Percentiles rank a stretch among this genome's conserved stretches.
phyloP scores from a whole-genome alignment of 129 eudicot genomes.

The Pseudognaphalium luteoalbum region DNA sequence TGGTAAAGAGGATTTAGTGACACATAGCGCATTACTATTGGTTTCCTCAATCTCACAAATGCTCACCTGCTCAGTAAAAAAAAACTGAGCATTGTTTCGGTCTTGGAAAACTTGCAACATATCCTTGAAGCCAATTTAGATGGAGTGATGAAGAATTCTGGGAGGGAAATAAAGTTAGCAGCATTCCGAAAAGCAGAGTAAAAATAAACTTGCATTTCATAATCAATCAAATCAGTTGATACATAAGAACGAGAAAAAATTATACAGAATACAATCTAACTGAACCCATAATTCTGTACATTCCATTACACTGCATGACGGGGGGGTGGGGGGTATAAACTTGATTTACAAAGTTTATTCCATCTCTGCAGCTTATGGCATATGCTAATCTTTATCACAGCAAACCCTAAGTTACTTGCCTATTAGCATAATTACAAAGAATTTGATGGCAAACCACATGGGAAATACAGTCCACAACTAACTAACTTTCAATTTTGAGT shows the following conservation, averaged over 20 bases:
- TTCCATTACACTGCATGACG: constrained; percentile 8
- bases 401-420: background rate
- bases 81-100: too few species aligned
- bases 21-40: too few species aligned
- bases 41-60: too few species aligned
- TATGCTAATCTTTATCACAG: constrained; percentile 4
- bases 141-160: background rate
- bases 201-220: background rate
- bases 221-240: background rate
- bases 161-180: background rate
- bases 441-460: background rate
- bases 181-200: background rate
- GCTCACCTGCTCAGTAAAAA: too few species aligned
- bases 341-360: background rate
- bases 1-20: too few species aligned
- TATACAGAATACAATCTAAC: constrained; percentile 7
- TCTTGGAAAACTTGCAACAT: background rate
- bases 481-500: background rate
- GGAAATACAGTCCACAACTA: background rate
- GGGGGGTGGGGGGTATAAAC: background rate
- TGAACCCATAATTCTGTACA: background rate
- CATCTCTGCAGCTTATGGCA: background rate
- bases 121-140: background rate
- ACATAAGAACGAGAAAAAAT: background rate
- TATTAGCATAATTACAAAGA: constrained; percentile 6